Percentiles rank a stretch among this genome's conserved stretches.
Evolutionary conservation across 148 eudicot species (phyloP).

Genomic region (Fagopyrum esculentum): DNA sequence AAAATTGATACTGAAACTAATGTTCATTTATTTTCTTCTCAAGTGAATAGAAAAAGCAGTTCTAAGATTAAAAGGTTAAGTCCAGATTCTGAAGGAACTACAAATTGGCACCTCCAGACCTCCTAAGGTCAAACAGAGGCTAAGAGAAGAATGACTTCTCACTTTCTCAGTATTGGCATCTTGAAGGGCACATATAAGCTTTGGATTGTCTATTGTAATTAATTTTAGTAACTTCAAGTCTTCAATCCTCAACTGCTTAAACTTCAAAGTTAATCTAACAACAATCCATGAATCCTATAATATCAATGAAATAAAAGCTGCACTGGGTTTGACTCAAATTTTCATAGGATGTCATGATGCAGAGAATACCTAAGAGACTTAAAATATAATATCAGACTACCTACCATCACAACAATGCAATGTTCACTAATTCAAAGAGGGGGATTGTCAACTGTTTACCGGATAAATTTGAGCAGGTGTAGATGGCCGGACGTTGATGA

Average conservation of each 20-base stretch:
- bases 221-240: not conserved
- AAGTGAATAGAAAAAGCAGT: not conserved
- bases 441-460: conserved; percentile 25
- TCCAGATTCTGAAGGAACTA: not conserved
- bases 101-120: not conserved
- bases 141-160: not conserved
- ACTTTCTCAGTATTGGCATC: not conserved
- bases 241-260: not conserved
- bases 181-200: not conserved
- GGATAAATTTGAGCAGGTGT: conserved; percentile 43
- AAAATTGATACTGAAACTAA: not conserved
- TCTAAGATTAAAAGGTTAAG: not conserved
- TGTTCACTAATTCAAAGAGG: not conserved
- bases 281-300: not conserved
- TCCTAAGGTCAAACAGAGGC: not conserved
- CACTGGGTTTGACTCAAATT: not conserved
- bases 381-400: not conserved
- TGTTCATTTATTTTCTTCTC: not conserved
- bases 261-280: not conserved
- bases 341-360: not conserved
- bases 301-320: not conserved
- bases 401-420: not conserved
- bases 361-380: not conserved
- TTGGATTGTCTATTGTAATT: not conserved
- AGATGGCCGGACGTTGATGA: conserved; percentile 64